Conservation (phyloP, 2,329 filamentous ascomycete genomes). For the Pestalotiopsis sp. region DNA sequence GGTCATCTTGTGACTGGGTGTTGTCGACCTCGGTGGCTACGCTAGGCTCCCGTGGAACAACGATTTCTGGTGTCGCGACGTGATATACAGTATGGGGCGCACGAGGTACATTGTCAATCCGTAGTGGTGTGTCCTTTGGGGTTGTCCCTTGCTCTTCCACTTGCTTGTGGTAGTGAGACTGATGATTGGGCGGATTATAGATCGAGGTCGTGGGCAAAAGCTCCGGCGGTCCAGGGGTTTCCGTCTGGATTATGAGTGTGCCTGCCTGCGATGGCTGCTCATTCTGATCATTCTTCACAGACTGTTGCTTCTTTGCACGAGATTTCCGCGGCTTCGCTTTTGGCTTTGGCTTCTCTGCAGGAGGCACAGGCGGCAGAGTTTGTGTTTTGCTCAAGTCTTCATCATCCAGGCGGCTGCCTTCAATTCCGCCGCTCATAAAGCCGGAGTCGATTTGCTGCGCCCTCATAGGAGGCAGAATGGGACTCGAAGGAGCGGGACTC, state of each 20-base stretch:
- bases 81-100: neutral
- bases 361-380: conserved; percentile 27
- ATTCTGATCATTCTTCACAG: conserved; percentile 12
- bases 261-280: conserved; percentile 17
- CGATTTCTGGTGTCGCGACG: neutral
- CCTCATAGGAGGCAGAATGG: conserved; percentile 68
- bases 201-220: conserved; percentile 44
- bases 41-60: neutral
- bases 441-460: conserved; percentile 73
- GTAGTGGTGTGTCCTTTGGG: neutral
- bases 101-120: neutral
- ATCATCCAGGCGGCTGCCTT: conserved; percentile 63
- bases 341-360: conserved; percentile 35
- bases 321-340: conserved; percentile 30
- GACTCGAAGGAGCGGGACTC: conserved; percentile 77
- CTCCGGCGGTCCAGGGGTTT: conserved; percentile 45
- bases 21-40: conserved; percentile 15
- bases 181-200: conserved; percentile 38
- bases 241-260: conserved; percentile 40
- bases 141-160: neutral
- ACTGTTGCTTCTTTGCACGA: conserved; percentile 32
- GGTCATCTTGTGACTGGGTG: conserved; percentile 16
- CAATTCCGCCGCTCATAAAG: conserved; percentile 79
- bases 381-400: conserved; percentile 54
- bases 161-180: neutral